Percentiles rank a stretch among this genome's conserved stretches.
Evolutionary conservation across 345 rosid species (phyloP).

Genomic region (Hypericum perforatum): DNA sequence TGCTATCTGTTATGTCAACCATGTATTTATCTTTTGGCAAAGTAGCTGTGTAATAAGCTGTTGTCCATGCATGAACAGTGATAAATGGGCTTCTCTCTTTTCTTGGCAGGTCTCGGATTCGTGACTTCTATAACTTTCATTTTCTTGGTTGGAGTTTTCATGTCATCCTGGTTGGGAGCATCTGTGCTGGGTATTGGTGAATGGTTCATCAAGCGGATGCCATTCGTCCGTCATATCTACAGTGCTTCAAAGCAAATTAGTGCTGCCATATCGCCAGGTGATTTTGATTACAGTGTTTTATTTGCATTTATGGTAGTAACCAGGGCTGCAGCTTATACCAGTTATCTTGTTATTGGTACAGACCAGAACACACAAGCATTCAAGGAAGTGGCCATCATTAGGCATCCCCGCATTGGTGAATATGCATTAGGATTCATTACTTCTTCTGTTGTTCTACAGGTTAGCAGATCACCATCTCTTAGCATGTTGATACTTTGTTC

Average conservation of each 20-base stretch:
- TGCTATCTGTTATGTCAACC: too few relatives aligned
- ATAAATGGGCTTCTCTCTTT: conserved; percentile 11
- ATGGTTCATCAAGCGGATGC: conserved; percentile 76
- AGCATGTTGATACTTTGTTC: too few relatives aligned
- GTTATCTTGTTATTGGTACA: conserved; percentile 22
- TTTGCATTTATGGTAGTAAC: conserved; percentile 3
- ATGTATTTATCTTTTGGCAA: background rate
- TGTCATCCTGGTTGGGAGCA: conserved; percentile 81
- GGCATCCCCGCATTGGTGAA: conserved; percentile 98
- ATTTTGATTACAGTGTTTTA: conserved; percentile 3
- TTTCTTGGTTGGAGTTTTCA: conserved; percentile 68
- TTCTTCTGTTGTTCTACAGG: conserved; percentile 84
- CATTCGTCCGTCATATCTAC: conserved; percentile 66
- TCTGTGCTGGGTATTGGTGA: conserved; percentile 71
- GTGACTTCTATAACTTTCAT: conserved; percentile 63
- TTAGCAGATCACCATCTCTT: conserved; percentile 4
- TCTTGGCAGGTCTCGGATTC: conserved; percentile 69
- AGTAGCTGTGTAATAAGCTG: background rate
- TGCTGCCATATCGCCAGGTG: conserved; percentile 81
- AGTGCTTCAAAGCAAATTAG: conserved; percentile 84
- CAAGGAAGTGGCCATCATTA: conserved; percentile 94
- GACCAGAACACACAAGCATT: conserved; percentile 95
- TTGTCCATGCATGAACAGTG: conserved; percentile 1
- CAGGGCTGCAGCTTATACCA: background rate
- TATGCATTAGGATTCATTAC: conserved; percentile 97